Evolutionary conservation across 208 protist genomes (phyloP).

Genomic region (Wallacemonas sp.): DNA sequence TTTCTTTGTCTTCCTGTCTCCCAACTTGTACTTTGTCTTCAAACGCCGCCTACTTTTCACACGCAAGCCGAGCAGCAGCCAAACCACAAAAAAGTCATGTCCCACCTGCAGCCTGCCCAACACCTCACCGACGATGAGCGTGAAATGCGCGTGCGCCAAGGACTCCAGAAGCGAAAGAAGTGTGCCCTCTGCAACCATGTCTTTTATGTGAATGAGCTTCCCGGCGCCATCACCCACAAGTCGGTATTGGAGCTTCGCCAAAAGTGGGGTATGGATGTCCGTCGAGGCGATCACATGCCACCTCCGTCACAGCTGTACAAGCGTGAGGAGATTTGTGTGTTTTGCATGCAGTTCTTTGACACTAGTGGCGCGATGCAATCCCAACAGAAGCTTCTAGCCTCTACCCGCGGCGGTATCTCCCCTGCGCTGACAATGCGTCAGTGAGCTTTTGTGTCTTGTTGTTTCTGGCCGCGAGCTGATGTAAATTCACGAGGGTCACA

Average conservation of each 20-base stretch:
- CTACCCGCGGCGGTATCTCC: constrained; percentile 84
- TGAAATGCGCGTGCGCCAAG: constrained; percentile 82
- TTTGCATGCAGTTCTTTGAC: constrained; percentile 95
- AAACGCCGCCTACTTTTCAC: background rate
- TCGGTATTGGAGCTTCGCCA: constrained; percentile 90
- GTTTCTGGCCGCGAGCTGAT: background rate
- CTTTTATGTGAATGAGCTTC: constrained; percentile 91
- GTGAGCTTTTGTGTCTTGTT: background rate
- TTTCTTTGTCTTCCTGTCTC: too few relatives aligned
- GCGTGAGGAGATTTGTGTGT: constrained; percentile 90
- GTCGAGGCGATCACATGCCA: constrained; percentile 82
- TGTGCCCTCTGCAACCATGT: constrained; percentile 89
- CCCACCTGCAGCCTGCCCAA: constrained; percentile 31
- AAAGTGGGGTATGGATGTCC: constrained; percentile 87
- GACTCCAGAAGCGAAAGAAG: constrained; percentile 90
- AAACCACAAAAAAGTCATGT: constrained; percentile 12
- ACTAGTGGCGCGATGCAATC: constrained; percentile 81
- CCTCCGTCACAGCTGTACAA: constrained; percentile 92
- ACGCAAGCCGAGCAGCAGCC: background rate
- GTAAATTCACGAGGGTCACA: background rate
- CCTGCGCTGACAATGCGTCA: constrained; percentile 76
- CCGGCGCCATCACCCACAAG: constrained; percentile 92
- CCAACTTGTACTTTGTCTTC: too few relatives aligned
- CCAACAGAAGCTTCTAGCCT: constrained; percentile 85
- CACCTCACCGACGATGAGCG: constrained; percentile 59